Evolutionary conservation across 2,329 filamentous ascomycete genomes (phyloP).

Genomic region (Amphichorda felina): DNA sequence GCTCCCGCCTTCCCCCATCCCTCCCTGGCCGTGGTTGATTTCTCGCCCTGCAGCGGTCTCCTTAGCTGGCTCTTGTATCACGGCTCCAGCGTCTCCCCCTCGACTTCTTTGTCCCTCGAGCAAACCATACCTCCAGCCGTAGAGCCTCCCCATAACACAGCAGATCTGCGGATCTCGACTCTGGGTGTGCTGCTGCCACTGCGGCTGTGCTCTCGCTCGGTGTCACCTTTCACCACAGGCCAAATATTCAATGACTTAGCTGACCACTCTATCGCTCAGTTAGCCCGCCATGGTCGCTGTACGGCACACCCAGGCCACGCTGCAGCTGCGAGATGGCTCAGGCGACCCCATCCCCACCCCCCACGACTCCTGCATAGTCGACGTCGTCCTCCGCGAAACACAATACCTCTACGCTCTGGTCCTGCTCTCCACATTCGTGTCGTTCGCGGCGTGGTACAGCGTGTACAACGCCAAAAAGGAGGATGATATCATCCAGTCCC

Average conservation of each 20-base stretch:
- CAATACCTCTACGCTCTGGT: constrained; percentile 40
- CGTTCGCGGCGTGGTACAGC: constrained; percentile 38
- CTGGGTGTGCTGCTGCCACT: background rate
- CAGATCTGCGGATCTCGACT: too few relatives aligned
- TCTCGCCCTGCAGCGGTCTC: too few relatives aligned
- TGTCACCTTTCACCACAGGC: background rate
- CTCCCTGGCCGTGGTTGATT: too few relatives aligned
- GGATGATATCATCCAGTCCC: constrained; percentile 32
- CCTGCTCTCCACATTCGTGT: constrained; percentile 39
- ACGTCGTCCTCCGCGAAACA: constrained; percentile 30
- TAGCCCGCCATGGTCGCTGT: constrained; percentile 3
- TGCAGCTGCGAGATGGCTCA: background rate
- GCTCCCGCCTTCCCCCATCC: background rate
- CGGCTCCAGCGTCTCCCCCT: background rate
- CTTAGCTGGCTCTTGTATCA: too few relatives aligned
- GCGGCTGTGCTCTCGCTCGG: background rate
- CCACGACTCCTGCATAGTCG: constrained; percentile 8
- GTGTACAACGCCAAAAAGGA: constrained; percentile 37
- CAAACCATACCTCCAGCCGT: background rate
- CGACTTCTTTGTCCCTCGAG: background rate
- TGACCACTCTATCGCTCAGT: background rate
- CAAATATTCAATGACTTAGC: background rate
- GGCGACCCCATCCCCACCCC: background rate
- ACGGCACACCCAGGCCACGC: background rate
- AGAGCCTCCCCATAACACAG: too few relatives aligned